Evolutionary conservation across 306 rosid species (phyloP).

Genomic region (Cajanus cajan): DNA sequence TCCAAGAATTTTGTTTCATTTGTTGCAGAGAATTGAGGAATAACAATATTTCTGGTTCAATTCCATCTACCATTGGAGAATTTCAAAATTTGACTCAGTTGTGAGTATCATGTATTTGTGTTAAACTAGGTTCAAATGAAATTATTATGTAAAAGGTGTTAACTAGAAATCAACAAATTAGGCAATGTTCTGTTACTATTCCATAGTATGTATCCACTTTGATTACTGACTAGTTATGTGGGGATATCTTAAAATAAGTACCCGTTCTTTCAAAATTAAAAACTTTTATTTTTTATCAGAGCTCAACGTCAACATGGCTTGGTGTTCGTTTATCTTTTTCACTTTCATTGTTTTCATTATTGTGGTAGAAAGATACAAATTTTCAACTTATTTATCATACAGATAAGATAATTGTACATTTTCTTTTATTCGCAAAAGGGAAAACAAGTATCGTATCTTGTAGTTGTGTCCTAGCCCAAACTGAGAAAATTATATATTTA

Average conservation of each 20-base stretch:
- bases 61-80: slow-evolving; percentile 70
- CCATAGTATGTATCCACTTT: background rate
- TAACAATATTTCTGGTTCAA: slow-evolving; percentile 61
- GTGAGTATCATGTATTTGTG: background rate
- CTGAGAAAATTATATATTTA: background rate
- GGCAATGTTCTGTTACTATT: background rate
- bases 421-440: background rate
- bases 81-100: background rate
- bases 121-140: background rate
- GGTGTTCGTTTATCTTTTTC: background rate
- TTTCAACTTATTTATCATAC: background rate
- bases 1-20: slow-evolving; percentile 13
- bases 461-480: background rate
- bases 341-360: background rate
- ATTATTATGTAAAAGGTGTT: background rate
- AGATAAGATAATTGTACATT: background rate
- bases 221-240: background rate
- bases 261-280: background rate
- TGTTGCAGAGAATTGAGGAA: slow-evolving; percentile 70
- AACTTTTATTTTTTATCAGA: background rate
- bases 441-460: background rate
- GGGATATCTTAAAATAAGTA: background rate
- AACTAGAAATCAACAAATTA: background rate
- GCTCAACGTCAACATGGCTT: background rate
- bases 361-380: background rate